These are phyloP conservation scores for Eucalyptus victrix DNA, from an alignment of 345 rosid genomes.

Conservation along the genomic window DNA sequence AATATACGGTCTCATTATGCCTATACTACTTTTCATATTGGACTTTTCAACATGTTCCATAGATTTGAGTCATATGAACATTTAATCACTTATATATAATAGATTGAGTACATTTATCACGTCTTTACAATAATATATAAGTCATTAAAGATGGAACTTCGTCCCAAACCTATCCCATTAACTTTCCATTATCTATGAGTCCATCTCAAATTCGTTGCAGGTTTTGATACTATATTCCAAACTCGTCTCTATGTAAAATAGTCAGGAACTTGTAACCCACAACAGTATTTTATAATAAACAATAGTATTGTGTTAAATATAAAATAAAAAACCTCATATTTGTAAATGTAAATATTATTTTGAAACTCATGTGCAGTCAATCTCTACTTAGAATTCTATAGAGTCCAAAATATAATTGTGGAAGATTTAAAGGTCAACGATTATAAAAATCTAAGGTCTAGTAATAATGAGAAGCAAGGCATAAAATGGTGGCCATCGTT, in stretches of 20 bases:
- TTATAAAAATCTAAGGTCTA: background rate
- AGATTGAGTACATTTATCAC: background rate
- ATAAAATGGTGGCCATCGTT: background rate
- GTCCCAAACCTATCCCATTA: background rate
- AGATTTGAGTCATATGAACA: background rate
- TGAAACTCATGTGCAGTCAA: background rate
- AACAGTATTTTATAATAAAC: background rate
- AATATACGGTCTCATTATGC: background rate
- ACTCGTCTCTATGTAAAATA: background rate
- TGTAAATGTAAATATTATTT: background rate
- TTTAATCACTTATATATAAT: background rate
- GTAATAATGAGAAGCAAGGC: background rate
- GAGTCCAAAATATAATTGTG: background rate
- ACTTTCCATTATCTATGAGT: background rate
- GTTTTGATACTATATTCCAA: background rate
- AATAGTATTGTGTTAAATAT: background rate
- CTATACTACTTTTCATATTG: background rate
- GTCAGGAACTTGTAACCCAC: fast-evolving
- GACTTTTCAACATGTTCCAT: background rate
- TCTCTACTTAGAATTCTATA: background rate
- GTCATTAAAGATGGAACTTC: background rate
- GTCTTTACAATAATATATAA: background rate
- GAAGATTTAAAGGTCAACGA: background rate
- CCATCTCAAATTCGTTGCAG: background rate
- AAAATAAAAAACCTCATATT: background rate